phyloP scores from a whole-genome alignment of 352 stramenopile species.

The Globisporangium barbulae region DNA sequence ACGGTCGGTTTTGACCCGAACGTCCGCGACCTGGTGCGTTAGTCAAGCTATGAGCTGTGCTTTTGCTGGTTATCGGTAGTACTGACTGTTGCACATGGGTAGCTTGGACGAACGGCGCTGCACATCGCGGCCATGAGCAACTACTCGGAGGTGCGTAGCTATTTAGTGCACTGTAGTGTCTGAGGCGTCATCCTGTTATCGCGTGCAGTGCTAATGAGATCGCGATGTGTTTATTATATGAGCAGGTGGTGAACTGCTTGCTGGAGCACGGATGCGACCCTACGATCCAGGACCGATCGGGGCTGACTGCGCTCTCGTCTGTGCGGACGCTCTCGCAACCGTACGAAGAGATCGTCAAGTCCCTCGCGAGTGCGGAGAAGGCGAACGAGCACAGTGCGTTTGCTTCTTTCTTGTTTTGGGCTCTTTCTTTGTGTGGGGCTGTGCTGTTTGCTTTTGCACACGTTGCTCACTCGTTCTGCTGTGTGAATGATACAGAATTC shows the following conservation, averaged over 20 bases:
- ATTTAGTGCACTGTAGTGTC: neutral
- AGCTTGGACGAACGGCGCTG: conserved; percentile 72
- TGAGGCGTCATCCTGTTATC: neutral
- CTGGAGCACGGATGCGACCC: conserved; percentile 51
- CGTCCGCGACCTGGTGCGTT: conserved; percentile 50
- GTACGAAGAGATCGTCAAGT: conserved; percentile 59
- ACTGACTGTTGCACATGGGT: neutral
- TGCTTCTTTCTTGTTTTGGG: neutral
- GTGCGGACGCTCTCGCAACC: conserved; percentile 64
- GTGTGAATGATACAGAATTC: neutral
- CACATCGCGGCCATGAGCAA: conserved; percentile 73
- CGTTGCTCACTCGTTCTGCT: neutral
- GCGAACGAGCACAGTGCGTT: conserved; percentile 18
- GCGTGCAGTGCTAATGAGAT: no score
- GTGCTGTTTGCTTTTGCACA: no score
- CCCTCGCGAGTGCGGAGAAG: conserved; percentile 48
- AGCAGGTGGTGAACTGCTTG: conserved; percentile 45
- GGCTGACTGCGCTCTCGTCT: conserved; percentile 60
- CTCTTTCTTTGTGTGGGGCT: no score
- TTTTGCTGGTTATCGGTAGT: no score
- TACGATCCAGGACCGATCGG: conserved; percentile 45
- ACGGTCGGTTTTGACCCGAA: conserved; percentile 71
- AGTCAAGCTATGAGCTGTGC: neutral
- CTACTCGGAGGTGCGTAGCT: conserved; percentile 36
- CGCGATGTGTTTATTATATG: neutral